A percentile compares a stretch with the other conserved stretches of the same genome.
phyloP scores from a whole-genome alignment of 768 basidiomycete species.

The Amylocystis lapponica region DNA sequence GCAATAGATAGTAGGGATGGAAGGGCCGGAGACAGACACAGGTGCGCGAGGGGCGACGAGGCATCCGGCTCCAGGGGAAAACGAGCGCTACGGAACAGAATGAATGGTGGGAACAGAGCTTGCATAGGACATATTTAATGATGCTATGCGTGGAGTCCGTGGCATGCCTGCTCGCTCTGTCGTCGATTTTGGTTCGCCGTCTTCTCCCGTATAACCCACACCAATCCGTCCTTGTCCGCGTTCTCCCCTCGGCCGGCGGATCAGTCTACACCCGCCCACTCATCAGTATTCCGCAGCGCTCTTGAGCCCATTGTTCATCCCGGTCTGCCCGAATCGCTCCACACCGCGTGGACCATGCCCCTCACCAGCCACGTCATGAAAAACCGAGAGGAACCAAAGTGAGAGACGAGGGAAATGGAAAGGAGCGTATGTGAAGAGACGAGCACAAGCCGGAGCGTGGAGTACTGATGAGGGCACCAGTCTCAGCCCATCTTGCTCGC shows the following conservation, averaged over 20 bases:
- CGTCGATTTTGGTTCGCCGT: neutral
- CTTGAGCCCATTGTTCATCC: neutral
- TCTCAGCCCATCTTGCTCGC: constrained; percentile 48
- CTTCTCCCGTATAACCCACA: neutral
- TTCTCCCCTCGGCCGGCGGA: neutral
- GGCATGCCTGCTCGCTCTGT: neutral
- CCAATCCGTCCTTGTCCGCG: neutral
- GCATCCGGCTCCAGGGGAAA: no score
- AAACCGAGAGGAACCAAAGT: constrained; percentile 11
- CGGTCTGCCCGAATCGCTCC: neutral
- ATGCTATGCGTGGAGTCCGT: neutral
- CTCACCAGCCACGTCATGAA: neutral
- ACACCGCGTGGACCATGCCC: neutral
- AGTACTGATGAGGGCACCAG: constrained; percentile 22
- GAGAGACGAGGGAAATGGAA: constrained; percentile 9
- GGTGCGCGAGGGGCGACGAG: no score
- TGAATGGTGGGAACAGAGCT: neutral
- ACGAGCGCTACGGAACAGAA: no score
- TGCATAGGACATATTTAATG: neutral
- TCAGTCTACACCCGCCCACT: no score
- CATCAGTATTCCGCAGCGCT: neutral
- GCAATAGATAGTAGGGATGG: neutral
- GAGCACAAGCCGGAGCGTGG: neutral
- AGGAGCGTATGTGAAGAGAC: constrained; percentile 10
- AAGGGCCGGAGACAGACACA: neutral